These are phyloP conservation scores for Stellera chamaejasme DNA, from an alignment of 345 rosid genomes.

Conservation along the genomic window DNA sequence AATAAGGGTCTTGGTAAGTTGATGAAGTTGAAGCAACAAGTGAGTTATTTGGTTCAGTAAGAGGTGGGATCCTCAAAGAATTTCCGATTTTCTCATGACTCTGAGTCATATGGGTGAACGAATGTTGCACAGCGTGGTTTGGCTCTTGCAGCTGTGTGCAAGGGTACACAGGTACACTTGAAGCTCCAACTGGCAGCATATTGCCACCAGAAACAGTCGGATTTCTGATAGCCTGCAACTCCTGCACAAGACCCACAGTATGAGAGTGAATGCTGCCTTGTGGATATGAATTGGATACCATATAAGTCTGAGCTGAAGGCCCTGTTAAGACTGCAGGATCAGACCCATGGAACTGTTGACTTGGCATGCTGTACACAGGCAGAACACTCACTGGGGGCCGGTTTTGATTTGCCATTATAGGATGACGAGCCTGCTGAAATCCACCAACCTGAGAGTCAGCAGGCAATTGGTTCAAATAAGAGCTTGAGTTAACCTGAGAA, in stretches of 20 bases:
- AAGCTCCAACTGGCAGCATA: constrained; percentile 19
- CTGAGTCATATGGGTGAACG: constrained; percentile 9
- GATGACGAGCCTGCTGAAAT: constrained; percentile 23
- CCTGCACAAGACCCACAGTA: constrained; percentile 15
- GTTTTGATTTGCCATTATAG: constrained; percentile 16
- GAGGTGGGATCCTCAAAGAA: constrained; percentile 21
- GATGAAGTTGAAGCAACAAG: constrained; percentile 17
- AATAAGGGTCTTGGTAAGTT: constrained; percentile 28
- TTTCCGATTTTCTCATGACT: constrained; percentile 19
- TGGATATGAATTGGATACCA: constrained; percentile 14
- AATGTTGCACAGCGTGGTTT: constrained; percentile 15
- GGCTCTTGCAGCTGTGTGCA: constrained; percentile 27
- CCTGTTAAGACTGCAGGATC: constrained; percentile 6
- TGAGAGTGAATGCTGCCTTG: constrained; percentile 17
- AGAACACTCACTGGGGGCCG: constrained; percentile 14
- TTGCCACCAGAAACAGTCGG: constrained; percentile 22
- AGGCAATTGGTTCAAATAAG: constrained; percentile 22
- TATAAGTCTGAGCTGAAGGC: constrained; percentile 10
- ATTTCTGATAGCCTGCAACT: constrained; percentile 18
- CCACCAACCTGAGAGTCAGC: constrained; percentile 25
- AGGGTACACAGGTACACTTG: constrained; percentile 30
- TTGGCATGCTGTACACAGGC: constrained; percentile 14
- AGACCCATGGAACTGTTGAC: constrained; percentile 17
- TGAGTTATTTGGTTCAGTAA: constrained; percentile 20
- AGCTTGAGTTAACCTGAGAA: constrained; percentile 20